Evolutionary conservation across 306 rosid genomes (phyloP).

Genomic region (Malus fusca): DNA sequence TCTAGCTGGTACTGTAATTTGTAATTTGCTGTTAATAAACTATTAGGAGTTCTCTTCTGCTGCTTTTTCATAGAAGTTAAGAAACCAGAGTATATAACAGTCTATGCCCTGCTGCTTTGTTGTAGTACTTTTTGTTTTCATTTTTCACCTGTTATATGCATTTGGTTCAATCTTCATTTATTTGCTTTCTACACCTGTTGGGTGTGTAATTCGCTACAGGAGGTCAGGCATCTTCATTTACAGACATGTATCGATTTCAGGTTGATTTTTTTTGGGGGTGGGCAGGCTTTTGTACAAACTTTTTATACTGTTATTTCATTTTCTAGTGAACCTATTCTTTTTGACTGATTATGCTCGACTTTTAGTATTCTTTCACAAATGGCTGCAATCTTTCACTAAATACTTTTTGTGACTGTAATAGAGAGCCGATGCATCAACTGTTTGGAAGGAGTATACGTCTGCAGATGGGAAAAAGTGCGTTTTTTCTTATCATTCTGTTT

Average conservation of each 20-base stretch:
- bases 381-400: slow-evolving; percentile 18
- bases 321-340: not conserved
- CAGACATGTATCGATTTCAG: not conserved
- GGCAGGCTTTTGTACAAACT: not conserved
- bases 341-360: not conserved
- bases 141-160: not conserved
- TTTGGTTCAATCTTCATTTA: not conserved
- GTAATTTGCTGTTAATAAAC: not conserved
- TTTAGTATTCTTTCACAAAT: slow-evolving; percentile 19
- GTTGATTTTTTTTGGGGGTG: slow-evolving; percentile 6
- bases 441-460: slow-evolving; percentile 95
- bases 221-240: not conserved
- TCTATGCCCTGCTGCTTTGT: not conserved
- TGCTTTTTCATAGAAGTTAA: not conserved
- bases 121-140: not conserved
- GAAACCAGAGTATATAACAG: not conserved
- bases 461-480: slow-evolving; percentile 92
- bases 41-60: not conserved
- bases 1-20: not conserved
- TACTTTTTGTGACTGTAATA: slow-evolving; percentile 55
- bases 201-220: slow-evolving; percentile 3
- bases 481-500: slow-evolving; percentile 12
- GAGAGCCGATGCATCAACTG: slow-evolving; percentile 99
- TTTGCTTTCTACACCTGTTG: not conserved
- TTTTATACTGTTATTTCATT: not conserved